Percentiles rank a stretch among this genome's conserved stretches.
These are phyloP conservation scores for Erodium maritimum DNA, from an alignment of 345 rosid genomes.

Conservation along the genomic window DNA sequence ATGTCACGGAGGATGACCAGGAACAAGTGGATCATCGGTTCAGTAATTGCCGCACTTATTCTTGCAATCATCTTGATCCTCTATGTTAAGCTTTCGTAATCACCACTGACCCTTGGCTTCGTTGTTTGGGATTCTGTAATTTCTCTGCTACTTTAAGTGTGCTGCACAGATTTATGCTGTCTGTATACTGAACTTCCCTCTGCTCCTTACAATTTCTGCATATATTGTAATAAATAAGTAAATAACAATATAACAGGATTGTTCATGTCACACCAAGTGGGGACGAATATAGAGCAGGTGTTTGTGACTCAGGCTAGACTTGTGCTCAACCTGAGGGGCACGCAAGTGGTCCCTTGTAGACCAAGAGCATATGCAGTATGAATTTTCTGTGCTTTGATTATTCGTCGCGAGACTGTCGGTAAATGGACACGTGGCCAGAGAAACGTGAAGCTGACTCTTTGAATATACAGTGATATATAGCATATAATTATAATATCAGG, in stretches of 20 bases:
- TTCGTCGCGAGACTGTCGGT: too few species aligned
- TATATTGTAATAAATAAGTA: too few species aligned
- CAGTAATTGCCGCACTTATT: slow-evolving; percentile 50
- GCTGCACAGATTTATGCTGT: slow-evolving; percentile 5
- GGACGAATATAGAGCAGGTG: too few species aligned
- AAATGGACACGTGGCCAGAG: too few species aligned
- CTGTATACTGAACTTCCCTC: too few species aligned
- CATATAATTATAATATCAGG: too few species aligned
- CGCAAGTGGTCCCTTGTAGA: slow-evolving; percentile 87
- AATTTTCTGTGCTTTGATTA: not conserved
- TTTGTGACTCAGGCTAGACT: too few species aligned
- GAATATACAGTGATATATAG: too few species aligned
- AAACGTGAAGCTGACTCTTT: too few species aligned
- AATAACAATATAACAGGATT: too few species aligned
- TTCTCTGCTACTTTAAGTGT: slow-evolving; percentile 7
- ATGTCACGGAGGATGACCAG: slow-evolving; percentile 68
- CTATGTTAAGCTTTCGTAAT: slow-evolving; percentile 44
- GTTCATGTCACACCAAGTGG: too few species aligned
- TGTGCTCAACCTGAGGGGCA: slow-evolving; percentile 72
- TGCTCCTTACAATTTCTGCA: too few species aligned
- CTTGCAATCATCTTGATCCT: slow-evolving; percentile 50
- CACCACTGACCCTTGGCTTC: slow-evolving; percentile 9
- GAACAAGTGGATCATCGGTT: slow-evolving; percentile 64
- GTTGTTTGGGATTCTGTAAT: not conserved
- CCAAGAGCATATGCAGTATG: slow-evolving; percentile 14